phyloP scores from a whole-genome alignment of 495 filamentous ascomycete species.

The Hypoxylon perforatum region DNA sequence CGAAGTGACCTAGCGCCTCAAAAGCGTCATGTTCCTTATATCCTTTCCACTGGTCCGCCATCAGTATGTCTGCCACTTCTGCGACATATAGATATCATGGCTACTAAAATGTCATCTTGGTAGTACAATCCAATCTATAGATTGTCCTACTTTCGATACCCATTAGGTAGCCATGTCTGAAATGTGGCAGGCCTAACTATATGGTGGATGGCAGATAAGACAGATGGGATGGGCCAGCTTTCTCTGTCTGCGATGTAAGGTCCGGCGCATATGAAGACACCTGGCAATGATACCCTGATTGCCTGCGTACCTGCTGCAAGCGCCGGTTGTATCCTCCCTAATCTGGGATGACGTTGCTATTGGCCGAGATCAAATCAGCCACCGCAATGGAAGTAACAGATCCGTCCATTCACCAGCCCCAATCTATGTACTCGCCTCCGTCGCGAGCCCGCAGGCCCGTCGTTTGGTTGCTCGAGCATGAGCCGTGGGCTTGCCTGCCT shows the following conservation, averaged over 20 bases:
- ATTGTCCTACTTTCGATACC: not conserved
- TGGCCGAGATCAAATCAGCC: slow-evolving; percentile 30
- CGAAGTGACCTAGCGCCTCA: not conserved
- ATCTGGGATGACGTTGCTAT: slow-evolving; percentile 12
- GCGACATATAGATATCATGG: not conserved
- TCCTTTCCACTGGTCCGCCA: not conserved
- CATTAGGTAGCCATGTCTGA: not conserved
- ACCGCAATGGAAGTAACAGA: slow-evolving; percentile 18
- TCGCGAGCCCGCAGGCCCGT: too few relatives aligned
- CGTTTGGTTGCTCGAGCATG: not conserved
- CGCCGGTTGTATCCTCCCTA: slow-evolving; percentile 29
- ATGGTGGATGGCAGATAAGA: not conserved
- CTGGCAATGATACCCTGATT: slow-evolving; percentile 8
- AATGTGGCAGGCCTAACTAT: not conserved
- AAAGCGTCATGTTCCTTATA: not conserved
- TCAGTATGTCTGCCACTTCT: not conserved
- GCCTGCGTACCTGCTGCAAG: slow-evolving; percentile 13
- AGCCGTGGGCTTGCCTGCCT: not conserved
- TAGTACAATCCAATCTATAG: not conserved
- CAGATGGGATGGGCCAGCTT: too few relatives aligned
- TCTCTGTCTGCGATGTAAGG: not conserved
- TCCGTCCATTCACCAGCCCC: slow-evolving; percentile 27
- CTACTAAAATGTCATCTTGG: too few relatives aligned
- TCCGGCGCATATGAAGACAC: slow-evolving; percentile 7
- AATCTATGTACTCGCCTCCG: slow-evolving; percentile 1